A percentile compares a stretch with the other conserved stretches of the same genome.
Evolutionary conservation across 805 yeast genomes (phyloP).

Genomic region (Candida peoriensis): DNA sequence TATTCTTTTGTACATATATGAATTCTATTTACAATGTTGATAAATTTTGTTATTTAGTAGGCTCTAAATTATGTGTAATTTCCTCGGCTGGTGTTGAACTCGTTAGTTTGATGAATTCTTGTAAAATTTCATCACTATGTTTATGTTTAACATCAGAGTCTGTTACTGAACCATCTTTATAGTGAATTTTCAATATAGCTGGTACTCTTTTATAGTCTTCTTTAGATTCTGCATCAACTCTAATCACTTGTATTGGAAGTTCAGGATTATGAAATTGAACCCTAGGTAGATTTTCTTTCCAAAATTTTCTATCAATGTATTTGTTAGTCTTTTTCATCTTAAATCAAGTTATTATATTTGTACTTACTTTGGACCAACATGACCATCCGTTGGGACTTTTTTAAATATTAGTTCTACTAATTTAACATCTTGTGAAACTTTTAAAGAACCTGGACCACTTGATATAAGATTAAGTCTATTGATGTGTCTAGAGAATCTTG

Average conservation of each 20-base stretch:
- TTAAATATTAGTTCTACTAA: conserved; percentile 52
- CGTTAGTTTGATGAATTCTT: conserved; percentile 45
- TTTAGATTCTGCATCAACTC: conserved; percentile 37
- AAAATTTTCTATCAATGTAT: conserved; percentile 54
- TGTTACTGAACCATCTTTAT: conserved; percentile 31
- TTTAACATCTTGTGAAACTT: conserved; percentile 31
- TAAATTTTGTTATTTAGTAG: no score
- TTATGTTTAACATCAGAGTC: conserved; percentile 50
- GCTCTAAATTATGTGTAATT: conserved; percentile 4
- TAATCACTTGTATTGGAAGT: conserved; percentile 52
- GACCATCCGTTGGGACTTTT: conserved; percentile 42
- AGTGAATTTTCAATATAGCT: conserved; percentile 37
- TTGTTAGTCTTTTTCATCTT: conserved; percentile 3
- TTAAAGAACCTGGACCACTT: conserved; percentile 39
- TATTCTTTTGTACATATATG: no score
- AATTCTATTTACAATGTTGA: not conserved
- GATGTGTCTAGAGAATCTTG: conserved; percentile 42
- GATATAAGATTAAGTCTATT: conserved; percentile 46
- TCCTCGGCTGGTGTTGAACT: conserved; percentile 48
- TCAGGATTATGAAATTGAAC: conserved; percentile 80
- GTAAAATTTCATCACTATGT: conserved; percentile 48
- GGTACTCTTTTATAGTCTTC: conserved; percentile 41
- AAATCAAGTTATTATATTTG: not conserved
- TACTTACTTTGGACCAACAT: conserved; percentile 47
- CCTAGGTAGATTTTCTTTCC: conserved; percentile 71